Evolutionary conservation across 768 basidiomycete species (phyloP), one percentile per base, ranked within the genome.

Genomic region (Chalciporus sphaerocephalus): DNA sequence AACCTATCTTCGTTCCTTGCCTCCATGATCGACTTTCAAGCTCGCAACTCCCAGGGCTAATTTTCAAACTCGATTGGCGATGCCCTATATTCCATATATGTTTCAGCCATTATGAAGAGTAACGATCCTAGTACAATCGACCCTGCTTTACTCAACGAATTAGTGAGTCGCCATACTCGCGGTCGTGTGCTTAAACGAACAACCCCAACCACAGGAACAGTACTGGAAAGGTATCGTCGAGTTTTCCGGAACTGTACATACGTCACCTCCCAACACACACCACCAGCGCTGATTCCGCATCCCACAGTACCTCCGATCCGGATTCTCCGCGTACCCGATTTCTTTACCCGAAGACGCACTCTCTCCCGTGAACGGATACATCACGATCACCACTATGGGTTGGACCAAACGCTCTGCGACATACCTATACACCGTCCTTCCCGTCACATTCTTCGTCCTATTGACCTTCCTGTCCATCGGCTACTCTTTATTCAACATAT

Each of bases 151-250:
- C 23, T 50, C 11, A 1, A 5, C 4, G 43, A 53, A 38, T 6
- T 50, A 24, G 51, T 50, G 6, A 22, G 48, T 30, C 5, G 17
- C 6, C 9, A 13, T 4, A 0, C 12, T 33, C 15, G n/a, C 2
- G 13, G 15, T 5, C 13, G 1, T 18, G n/a, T 9, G 12, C 12
- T 27, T 9, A 27, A 11, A 9, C 12, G 4, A 27, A 9, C 6
- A 13, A 13, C 11, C 25, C 4, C 16, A 6, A 9, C 18, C 15
- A 15, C 18, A 54, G 52, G 55, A 44, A 36, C 33, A 44, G 6
- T 54, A 51, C 16, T 54, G 52, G 52, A 38, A 1, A 10, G 56
- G 56, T 20, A 44, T 57, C 11, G 25, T 50, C 10, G 56, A 57
- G 11, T 57, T 54, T 22, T 37, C 48, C 18, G 56, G 46, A 18